Evolutionary conservation across 2,329 filamentous ascomycete species (phyloP).

Genomic region (Aspergillus clavatus): DNA sequence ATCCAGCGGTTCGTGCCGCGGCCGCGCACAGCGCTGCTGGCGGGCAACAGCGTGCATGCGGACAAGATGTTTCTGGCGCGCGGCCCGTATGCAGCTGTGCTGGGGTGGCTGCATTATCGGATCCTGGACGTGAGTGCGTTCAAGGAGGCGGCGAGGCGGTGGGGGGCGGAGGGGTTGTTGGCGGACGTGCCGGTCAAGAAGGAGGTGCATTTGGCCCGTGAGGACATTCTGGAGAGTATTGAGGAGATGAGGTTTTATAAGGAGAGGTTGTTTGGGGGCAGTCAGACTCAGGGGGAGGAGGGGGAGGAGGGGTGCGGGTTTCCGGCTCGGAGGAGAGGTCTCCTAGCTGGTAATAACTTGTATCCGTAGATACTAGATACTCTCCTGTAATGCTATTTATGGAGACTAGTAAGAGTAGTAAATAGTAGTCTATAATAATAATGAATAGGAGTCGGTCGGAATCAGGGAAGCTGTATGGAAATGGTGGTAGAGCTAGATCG

Average conservation of each 20-base stretch:
- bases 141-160: slow-evolving; percentile 83
- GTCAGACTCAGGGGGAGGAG: too few species aligned
- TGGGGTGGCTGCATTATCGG: slow-evolving; percentile 79
- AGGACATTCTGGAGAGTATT: slow-evolving; percentile 94
- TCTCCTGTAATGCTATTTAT: too few species aligned
- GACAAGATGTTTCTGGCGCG: slow-evolving; percentile 76
- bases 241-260: slow-evolving; percentile 82
- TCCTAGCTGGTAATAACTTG: not conserved
- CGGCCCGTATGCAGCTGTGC: slow-evolving; percentile 66
- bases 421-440: too few species aligned
- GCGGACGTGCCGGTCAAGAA: slow-evolving; percentile 65
- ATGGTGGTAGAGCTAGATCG: too few species aligned
- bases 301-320: too few species aligned
- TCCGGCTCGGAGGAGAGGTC: not conserved
- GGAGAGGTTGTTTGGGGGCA: slow-evolving; percentile 59
- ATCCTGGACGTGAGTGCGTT: slow-evolving; percentile 88
- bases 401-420: not conserved
- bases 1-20: slow-evolving; percentile 67
- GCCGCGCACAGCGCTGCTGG: slow-evolving; percentile 64
- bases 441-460: too few species aligned
- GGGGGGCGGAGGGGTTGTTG: slow-evolving; percentile 62
- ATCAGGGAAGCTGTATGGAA: too few species aligned
- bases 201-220: slow-evolving; percentile 72
- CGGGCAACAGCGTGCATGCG: slow-evolving; percentile 89
- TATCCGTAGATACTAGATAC: too few species aligned